phyloP scores from a whole-genome alignment of 225 moss, liverwort and hornwort species.

The Asterella californica region DNA sequence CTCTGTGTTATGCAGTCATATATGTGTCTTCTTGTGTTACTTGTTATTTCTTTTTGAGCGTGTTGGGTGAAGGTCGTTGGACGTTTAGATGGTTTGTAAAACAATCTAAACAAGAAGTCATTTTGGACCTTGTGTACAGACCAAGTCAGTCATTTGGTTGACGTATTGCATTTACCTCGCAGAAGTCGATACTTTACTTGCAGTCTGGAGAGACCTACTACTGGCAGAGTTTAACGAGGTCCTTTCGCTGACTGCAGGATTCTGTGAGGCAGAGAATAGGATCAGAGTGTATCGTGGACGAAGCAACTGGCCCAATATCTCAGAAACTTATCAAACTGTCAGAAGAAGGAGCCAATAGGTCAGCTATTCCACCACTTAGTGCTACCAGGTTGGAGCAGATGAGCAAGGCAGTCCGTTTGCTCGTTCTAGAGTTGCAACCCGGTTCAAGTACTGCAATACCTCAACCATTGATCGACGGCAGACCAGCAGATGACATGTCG shows the following conservation, averaged over 20 bases:
- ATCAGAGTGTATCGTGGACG: conserved; percentile 91
- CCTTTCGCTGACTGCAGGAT: conserved; percentile 49
- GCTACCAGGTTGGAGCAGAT: conserved; percentile 95
- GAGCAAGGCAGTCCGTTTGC: conserved; percentile 90
- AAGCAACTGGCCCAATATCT: conserved; percentile 89
- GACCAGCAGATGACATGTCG: conserved; percentile 43
- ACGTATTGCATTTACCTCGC: too few species aligned
- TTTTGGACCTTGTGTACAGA: too few species aligned
- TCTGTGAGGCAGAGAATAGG: conserved; percentile 89
- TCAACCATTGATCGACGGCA: conserved; percentile 41
- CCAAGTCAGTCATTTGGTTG: too few species aligned
- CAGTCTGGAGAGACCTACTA: not conserved
- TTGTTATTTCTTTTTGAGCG: not conserved
- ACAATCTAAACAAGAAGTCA: too few species aligned
- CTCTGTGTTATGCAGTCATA: not conserved
- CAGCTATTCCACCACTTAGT: conserved; percentile 81
- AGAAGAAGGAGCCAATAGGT: conserved; percentile 61
- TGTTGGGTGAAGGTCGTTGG: too few species aligned
- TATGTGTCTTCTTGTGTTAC: not conserved
- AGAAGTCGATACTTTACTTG: too few species aligned
- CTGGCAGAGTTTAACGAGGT: not conserved
- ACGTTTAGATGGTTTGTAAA: not conserved
- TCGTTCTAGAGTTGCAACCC: conserved; percentile 80
- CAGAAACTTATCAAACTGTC: conserved; percentile 56
- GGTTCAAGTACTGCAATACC: conserved; percentile 56